Evolutionary conservation across 768 basidiomycete species (phyloP).

Genomic region (Lactarius quietus): DNA sequence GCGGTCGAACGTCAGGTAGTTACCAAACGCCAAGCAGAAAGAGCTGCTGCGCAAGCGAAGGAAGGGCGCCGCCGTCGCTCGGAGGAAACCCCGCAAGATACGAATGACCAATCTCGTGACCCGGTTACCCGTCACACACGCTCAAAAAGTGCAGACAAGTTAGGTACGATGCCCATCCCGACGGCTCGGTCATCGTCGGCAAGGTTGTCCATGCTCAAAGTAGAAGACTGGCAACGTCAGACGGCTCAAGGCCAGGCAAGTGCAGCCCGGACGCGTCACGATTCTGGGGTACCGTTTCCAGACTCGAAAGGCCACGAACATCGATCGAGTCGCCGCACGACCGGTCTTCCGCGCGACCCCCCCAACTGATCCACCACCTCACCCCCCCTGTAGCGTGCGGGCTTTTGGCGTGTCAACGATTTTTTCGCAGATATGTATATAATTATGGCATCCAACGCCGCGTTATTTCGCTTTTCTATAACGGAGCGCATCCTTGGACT

Average conservation of each 20-base stretch:
- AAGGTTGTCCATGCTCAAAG: conserved; percentile 71
- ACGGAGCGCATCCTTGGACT: conserved; percentile 8
- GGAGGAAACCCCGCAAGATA: conserved; percentile 36
- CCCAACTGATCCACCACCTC: conserved; percentile 31
- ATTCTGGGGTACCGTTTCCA: conserved; percentile 57
- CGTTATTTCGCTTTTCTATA: conserved; percentile 13
- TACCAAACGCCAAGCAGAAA: conserved; percentile 67
- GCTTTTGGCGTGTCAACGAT: conserved; percentile 4
- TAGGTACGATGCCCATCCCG: conserved; percentile 39
- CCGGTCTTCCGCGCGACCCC: conserved; percentile 40
- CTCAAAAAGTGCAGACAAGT: conserved; percentile 58
- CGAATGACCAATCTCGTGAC: conserved; percentile 15
- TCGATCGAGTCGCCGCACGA: conserved; percentile 33
- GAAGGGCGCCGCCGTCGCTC: conserved; percentile 51
- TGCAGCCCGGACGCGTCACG: conserved; percentile 26
- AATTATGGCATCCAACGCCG: conserved; percentile 21
- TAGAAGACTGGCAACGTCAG: conserved; percentile 84
- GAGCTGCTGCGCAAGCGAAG: conserved; percentile 43
- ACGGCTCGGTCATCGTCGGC: conserved; percentile 44
- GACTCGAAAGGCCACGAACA: conserved; percentile 35
- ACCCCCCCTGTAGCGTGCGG: conserved; percentile 2
- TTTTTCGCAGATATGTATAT: conserved; percentile 17
- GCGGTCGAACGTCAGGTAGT: conserved; percentile 72
- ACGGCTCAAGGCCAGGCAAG: conserved; percentile 37
- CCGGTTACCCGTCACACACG: conserved; percentile 40